Base-by-base conservation (phyloP, 768 basidiomycete species). In the Amanita fuliginea region DNA sequence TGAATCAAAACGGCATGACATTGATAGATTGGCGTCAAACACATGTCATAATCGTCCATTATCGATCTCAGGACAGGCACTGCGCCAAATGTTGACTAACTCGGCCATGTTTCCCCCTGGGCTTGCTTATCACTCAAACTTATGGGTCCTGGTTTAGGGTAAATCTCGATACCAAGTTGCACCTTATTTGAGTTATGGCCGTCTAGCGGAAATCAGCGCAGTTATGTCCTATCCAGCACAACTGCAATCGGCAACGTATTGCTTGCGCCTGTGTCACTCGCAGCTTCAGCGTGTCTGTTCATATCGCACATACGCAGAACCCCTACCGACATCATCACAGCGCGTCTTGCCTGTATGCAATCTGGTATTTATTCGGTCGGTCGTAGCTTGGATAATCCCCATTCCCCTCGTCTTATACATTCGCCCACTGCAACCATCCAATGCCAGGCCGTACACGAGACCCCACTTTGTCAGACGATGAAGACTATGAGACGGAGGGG, bases 231-330 rank as follows among this genome's bases (percentile, higher is more conserved):
- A 30, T 22, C 18, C 22, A 32, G 41, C 41, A 18, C 24, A 43
- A 50, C 8, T 26, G 32, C 41, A 50, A 42, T 19, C 47, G 36
- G 30, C 36, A 28, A 21, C 41, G 6, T 46, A 48, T 37, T 45
- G 36, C 52, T 32, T 49, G 41, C 41, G 47, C 46, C 47, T 24
- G 18, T 43, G 46, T 42, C 46, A 53, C 42, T 48, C 24, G 41
- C 49, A 50, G 42, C 49, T 50, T 43, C 40, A 40, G 49, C 49
- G 49, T 50, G 49, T 34, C 30, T 7, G 22, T 43, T 43, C 41
- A 42, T 48, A 24, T 47, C 24, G 33, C n/a, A 35, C 34, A 37
- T 40, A 26, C 24, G 24, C 41, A 32, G 40, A 40, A 49, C 19
- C 42, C 32, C 47, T 35, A 21, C n/a, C 7, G 41, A 32, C 21